These are phyloP conservation scores for Tolypocladium amazonense DNA, from an alignment of 2,329 filamentous ascomycete genomes.

Conservation along the genomic window DNA sequence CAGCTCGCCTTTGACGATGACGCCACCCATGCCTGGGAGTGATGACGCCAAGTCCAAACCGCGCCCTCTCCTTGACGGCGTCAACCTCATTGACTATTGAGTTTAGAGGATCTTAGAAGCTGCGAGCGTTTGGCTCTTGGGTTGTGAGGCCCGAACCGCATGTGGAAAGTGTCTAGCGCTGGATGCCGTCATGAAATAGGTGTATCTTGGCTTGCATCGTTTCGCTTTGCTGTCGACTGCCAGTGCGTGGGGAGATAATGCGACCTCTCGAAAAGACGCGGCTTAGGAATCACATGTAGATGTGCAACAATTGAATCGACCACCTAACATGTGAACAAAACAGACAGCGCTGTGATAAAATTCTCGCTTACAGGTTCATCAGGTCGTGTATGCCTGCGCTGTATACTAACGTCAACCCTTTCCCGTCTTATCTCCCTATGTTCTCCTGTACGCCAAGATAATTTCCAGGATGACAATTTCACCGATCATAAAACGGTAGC, in stretches of 20 bases:
- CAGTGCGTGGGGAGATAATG: background rate
- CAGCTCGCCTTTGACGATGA: background rate
- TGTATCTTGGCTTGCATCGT: background rate
- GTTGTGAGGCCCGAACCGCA: background rate
- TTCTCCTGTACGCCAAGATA: background rate
- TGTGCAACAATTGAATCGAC: background rate
- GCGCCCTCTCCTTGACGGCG: background rate
- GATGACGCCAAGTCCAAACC: background rate
- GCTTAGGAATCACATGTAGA: background rate
- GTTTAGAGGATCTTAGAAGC: background rate
- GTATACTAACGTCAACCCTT: background rate
- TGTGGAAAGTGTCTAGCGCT: background rate
- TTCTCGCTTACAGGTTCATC: background rate
- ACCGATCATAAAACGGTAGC: background rate
- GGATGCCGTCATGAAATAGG: background rate
- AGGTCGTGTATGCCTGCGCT: background rate
- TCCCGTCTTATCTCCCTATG: background rate
- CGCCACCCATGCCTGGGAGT: background rate
- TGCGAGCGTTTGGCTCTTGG: background rate
- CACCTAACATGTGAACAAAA: background rate
- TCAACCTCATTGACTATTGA: constrained; percentile 1
- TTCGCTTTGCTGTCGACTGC: background rate
- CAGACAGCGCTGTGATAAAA: background rate
- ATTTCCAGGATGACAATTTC: background rate
- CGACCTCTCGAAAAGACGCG: background rate